Conservation (phyloP, 768 basidiomycete species). For the Pulveroboletus frians region DNA sequence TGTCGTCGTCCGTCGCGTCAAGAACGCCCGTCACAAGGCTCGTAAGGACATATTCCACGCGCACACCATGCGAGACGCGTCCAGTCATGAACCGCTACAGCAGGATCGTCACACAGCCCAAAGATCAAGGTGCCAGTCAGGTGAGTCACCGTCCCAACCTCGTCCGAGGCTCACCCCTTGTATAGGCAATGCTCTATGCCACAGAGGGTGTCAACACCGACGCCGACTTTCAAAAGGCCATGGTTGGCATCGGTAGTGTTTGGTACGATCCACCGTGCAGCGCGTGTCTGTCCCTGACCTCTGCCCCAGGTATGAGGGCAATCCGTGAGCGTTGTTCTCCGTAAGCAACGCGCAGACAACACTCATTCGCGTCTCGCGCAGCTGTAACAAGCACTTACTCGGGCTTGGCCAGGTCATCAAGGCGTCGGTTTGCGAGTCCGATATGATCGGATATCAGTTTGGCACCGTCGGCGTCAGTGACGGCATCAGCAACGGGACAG, state of each 20-base stretch:
- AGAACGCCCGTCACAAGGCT: conserved; percentile 13
- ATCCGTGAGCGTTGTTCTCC: conserved; percentile 66
- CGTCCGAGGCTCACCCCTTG: background rate
- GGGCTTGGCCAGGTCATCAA: conserved; percentile 86
- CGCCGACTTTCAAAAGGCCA: conserved; percentile 87
- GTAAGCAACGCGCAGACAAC: background rate
- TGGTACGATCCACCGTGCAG: conserved; percentile 52
- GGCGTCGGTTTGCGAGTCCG: conserved; percentile 61
- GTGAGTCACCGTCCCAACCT: conserved; percentile 31
- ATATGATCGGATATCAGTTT: conserved; percentile 93
- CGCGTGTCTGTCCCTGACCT: conserved; percentile 11
- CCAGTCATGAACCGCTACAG: conserved; percentile 67
- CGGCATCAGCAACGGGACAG: conserved; percentile 97
- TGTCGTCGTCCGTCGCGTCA: conserved; percentile 12
- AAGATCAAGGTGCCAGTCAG: conserved; percentile 95
- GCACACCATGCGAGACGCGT: conserved; percentile 36
- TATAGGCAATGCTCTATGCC: conserved; percentile 97
- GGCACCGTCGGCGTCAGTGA: conserved; percentile 97
- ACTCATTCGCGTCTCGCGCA: conserved; percentile 28
- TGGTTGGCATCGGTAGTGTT: conserved; percentile 96
- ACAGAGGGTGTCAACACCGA: conserved; percentile 84
- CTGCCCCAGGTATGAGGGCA: conserved; percentile 86
- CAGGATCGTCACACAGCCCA: conserved; percentile 79
- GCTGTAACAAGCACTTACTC: conserved; percentile 93
- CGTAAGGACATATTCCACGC: conserved; percentile 35